phyloP scores from a whole-genome alignment of 106 monocot species.

The Xerophyta viscosa region DNA sequence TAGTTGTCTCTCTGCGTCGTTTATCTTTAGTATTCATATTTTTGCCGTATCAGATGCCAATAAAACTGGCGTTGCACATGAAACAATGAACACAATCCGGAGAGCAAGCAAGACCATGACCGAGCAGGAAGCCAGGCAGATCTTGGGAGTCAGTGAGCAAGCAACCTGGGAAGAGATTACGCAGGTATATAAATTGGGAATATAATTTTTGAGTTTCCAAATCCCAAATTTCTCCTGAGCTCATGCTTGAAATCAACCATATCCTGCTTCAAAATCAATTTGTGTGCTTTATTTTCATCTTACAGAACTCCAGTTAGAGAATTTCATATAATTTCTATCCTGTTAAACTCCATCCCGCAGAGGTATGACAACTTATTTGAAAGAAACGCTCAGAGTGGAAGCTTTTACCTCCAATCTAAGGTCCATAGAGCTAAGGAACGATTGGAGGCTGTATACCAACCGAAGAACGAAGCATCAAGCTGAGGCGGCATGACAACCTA shows the following conservation, averaged over 20 bases:
- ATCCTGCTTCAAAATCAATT: too few relatives aligned
- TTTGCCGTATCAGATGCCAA: conserved; percentile 13
- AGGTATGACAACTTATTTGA: conserved; percentile 36
- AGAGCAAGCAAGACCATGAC: conserved; percentile 28
- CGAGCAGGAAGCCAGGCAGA: conserved; percentile 36
- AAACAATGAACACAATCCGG: conserved; percentile 21
- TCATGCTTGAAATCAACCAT: too few relatives aligned
- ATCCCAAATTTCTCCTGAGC: too few relatives aligned
- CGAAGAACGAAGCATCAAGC: conserved; percentile 5
- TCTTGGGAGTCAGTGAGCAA: conserved; percentile 23
- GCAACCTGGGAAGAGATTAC: conserved; percentile 29
- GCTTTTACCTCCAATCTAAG: conserved; percentile 38
- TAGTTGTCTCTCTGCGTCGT: neutral
- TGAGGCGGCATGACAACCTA: too few relatives aligned
- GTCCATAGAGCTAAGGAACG: conserved; percentile 41
- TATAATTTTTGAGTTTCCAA: too few relatives aligned
- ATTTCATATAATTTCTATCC: too few relatives aligned
- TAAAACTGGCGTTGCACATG: conserved; percentile 31
- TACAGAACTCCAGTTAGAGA: too few relatives aligned
- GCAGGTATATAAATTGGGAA: conserved; percentile 14
- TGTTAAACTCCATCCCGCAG: too few relatives aligned
- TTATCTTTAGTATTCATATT: neutral
- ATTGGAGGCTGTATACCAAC: conserved; percentile 19
- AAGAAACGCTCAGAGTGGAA: conserved; percentile 35
- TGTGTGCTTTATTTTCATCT: too few relatives aligned